These are phyloP conservation scores for Monosporascus sp. DNA, from an alignment of 2,329 filamentous ascomycete genomes.

Conservation along the genomic window DNA sequence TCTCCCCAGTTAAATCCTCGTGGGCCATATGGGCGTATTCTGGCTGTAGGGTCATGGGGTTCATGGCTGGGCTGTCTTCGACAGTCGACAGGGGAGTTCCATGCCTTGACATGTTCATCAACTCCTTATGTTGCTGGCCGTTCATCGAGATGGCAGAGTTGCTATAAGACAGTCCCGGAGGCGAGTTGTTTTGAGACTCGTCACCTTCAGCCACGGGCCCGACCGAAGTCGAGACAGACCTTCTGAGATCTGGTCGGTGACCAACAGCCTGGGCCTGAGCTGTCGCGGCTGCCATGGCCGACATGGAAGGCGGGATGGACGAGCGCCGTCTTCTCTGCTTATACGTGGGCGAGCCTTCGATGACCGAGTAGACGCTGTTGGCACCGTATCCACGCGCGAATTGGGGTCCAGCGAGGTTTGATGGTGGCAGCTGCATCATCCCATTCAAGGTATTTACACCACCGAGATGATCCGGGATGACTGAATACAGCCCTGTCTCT, in stretches of 20 bases:
- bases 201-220: slow-evolving; percentile 76
- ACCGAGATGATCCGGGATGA: slow-evolving; percentile 78
- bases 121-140: slow-evolving; percentile 68
- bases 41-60: slow-evolving; percentile 63
- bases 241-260: slow-evolving; percentile 80
- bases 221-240: slow-evolving; percentile 85
- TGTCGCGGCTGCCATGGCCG: slow-evolving; percentile 61
- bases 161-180: slow-evolving; percentile 69
- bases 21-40: slow-evolving; percentile 60
- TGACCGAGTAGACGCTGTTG: slow-evolving; percentile 87
- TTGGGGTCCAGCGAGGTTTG: slow-evolving; percentile 73
- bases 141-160: slow-evolving; percentile 59
- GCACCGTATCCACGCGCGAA: slow-evolving; percentile 68
- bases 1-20: slow-evolving; percentile 56
- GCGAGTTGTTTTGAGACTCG: slow-evolving; percentile 72
- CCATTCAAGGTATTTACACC: slow-evolving; percentile 73
- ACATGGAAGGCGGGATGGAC: slow-evolving; percentile 78
- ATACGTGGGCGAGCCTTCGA: slow-evolving; percentile 97
- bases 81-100: slow-evolving; percentile 83
- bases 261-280: slow-evolving; percentile 49
- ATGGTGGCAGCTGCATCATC: slow-evolving; percentile 85
- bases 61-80: slow-evolving; percentile 73
- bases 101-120: slow-evolving; percentile 79
- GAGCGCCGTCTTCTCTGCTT: slow-evolving; percentile 94
- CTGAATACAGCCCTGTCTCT: slow-evolving; percentile 92